These are phyloP conservation scores for Boletus pseudo-olivaceus DNA, from an alignment of 768 basidiomycete genomes.

Conservation along the genomic window DNA sequence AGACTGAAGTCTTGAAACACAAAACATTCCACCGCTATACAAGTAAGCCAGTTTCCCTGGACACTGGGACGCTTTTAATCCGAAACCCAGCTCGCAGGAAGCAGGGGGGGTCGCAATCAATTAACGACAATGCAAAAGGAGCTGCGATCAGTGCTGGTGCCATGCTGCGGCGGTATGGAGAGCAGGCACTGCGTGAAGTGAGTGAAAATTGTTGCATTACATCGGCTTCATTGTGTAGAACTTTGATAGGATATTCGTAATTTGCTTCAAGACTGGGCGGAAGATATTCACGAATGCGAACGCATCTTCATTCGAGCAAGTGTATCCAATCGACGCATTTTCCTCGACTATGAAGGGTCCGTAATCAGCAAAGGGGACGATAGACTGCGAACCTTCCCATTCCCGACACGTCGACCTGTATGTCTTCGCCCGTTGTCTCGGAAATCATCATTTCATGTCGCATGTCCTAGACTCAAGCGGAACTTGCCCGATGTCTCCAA, in stretches of 20 bases:
- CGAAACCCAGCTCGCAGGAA: conserved; percentile 78
- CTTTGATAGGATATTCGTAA: conserved; percentile 75
- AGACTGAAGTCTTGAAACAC: conserved; percentile 78
- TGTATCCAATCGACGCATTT: conserved; percentile 81
- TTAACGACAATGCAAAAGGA: conserved; percentile 92
- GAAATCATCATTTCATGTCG: not conserved
- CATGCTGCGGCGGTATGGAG: conserved; percentile 88
- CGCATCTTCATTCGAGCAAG: conserved; percentile 90
- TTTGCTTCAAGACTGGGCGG: conserved; percentile 79
- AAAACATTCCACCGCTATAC: conserved; percentile 99
- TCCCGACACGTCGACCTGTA: conserved; percentile 93
- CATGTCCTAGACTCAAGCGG: conserved; percentile 73
- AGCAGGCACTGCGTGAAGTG: conserved; percentile 87
- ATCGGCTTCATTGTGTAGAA: not conserved
- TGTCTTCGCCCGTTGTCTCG: conserved; percentile 21
- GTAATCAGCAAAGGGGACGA: conserved; percentile 76
- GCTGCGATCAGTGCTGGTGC: conserved; percentile 94
- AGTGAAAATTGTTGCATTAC: conserved; percentile 23
- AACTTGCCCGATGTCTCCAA: conserved; percentile 78
- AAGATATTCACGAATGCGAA: conserved; percentile 84
- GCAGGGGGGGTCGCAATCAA: conserved; percentile 92
- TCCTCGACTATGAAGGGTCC: conserved; percentile 84
- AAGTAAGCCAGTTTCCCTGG: conserved; percentile 52
- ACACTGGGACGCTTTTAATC: conserved; percentile 6
- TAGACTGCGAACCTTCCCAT: conserved; percentile 86